A percentile compares a stretch with the other conserved stretches of the same genome.
phyloP scores from a whole-genome alignment of 331 rosid species.

The Pyracantha coccinea region DNA sequence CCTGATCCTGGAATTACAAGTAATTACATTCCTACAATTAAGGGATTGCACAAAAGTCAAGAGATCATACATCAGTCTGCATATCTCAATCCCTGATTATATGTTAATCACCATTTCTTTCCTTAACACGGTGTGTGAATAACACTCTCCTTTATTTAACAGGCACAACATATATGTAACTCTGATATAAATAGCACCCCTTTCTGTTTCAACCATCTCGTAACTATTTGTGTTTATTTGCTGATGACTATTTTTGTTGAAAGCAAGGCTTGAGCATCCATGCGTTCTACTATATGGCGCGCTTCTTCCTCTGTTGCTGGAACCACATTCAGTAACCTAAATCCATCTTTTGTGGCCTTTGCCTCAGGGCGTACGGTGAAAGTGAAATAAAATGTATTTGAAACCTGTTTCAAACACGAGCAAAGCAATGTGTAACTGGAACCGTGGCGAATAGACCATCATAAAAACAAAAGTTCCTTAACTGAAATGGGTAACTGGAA shows the following conservation, averaged over 20 bases:
- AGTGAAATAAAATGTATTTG: constrained; percentile 70
- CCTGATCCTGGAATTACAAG: too few species aligned
- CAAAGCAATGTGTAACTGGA: not conserved
- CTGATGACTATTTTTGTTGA: not conserved
- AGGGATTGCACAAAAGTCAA: too few species aligned
- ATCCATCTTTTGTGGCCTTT: constrained; percentile 51
- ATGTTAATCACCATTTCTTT: too few species aligned
- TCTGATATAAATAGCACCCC: not conserved
- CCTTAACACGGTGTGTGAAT: too few species aligned
- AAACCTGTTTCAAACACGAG: constrained; percentile 34
- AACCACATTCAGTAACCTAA: constrained; percentile 62
- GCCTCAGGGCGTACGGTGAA: constrained; percentile 73
- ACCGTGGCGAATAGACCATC: not conserved
- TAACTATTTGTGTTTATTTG: not conserved
- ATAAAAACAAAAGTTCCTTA: not conserved
- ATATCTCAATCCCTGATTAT: too few species aligned
- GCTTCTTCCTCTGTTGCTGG: constrained; percentile 93
- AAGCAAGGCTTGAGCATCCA: constrained; percentile 63
- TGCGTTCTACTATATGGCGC: constrained; percentile 52
- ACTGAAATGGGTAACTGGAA: not conserved
- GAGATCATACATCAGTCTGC: too few species aligned
- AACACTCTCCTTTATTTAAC: not conserved
- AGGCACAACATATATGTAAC: not conserved
- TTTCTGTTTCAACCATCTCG: not conserved
- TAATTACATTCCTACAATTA: too few species aligned